Conservation (phyloP, 306 rosid genomes). For the Vicia sativa region DNA sequence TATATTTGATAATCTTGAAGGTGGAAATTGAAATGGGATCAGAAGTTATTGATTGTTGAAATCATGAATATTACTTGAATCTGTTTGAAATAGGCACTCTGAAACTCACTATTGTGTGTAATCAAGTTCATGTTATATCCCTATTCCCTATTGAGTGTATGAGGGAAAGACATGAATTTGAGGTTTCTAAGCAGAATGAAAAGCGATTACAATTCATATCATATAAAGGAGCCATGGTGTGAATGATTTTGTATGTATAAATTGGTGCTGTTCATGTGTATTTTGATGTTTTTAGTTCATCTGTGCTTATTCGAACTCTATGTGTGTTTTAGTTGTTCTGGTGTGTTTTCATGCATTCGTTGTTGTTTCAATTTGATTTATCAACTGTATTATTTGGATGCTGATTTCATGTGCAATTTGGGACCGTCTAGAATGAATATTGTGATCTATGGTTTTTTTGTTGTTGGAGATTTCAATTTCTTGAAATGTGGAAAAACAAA, state of each 20-base stretch:
- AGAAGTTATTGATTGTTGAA: slow-evolving; percentile 17
- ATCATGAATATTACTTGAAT: slow-evolving; percentile 5
- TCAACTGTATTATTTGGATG: slow-evolving; percentile 17
- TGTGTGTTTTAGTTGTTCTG: slow-evolving; percentile 6
- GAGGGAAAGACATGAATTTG: slow-evolving; percentile 18
- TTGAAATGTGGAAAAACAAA: neutral
- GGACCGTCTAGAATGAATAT: slow-evolving; percentile 4
- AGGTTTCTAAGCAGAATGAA: neutral
- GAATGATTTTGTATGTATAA: neutral
- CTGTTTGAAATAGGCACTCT: slow-evolving; percentile 4
- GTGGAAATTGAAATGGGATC: slow-evolving; percentile 23
- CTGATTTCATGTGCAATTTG: neutral
- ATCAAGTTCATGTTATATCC: slow-evolving; percentile 1
- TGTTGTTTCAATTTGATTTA: neutral
- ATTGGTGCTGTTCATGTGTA: neutral
- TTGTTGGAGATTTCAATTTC: neutral
- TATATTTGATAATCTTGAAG: slow-evolving; percentile 27
- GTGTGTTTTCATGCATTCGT: neutral
- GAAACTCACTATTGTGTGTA: neutral
- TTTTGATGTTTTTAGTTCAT: slow-evolving; percentile 12
- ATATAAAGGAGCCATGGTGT: slow-evolving; percentile 10
- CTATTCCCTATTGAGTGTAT: neutral
- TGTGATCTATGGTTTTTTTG: neutral
- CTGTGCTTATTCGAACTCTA: neutral
- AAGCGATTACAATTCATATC: slow-evolving; percentile 3